These are phyloP conservation scores for Eimeria necatrix DNA, from an alignment of 169 alveolate species.

Conservation along the genomic window DNA sequence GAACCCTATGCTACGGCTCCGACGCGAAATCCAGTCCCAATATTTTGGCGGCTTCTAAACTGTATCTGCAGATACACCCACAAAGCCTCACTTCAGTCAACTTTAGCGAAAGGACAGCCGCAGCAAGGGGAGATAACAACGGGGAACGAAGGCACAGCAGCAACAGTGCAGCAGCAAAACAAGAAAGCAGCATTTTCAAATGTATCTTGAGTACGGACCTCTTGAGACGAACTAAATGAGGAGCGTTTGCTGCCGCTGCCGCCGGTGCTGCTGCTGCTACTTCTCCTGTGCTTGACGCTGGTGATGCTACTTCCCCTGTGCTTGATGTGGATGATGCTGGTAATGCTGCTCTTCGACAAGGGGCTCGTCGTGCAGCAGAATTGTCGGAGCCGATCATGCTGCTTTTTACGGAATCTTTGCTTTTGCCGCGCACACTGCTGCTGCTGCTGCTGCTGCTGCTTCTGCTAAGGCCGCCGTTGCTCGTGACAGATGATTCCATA, in stretches of 20 bases:
- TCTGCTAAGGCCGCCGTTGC: background rate
- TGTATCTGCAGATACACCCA: background rate
- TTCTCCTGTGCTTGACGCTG: background rate
- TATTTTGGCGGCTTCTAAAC: background rate
- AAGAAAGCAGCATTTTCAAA: background rate
- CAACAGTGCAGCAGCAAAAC: background rate
- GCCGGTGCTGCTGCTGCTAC: slow-evolving; percentile 31
- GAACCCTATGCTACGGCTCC: background rate
- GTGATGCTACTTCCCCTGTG: background rate
- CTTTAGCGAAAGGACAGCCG: background rate
- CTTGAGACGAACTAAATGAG: background rate
- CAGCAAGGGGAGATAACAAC: background rate
- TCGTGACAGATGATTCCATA: background rate
- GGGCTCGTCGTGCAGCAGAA: background rate
- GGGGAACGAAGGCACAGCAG: background rate
- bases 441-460: slow-evolving; percentile 48
- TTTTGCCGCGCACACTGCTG: background rate
- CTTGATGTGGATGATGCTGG: background rate
- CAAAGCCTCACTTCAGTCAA: background rate
- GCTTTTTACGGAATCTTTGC: background rate
- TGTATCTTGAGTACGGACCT: background rate
- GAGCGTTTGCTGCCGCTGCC: background rate
- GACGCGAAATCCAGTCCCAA: background rate
- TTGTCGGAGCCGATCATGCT: background rate
- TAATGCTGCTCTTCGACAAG: background rate